Evolutionary conservation across 352 stramenopile genomes (phyloP).

Genomic region (Nothophytophthora sp.): DNA sequence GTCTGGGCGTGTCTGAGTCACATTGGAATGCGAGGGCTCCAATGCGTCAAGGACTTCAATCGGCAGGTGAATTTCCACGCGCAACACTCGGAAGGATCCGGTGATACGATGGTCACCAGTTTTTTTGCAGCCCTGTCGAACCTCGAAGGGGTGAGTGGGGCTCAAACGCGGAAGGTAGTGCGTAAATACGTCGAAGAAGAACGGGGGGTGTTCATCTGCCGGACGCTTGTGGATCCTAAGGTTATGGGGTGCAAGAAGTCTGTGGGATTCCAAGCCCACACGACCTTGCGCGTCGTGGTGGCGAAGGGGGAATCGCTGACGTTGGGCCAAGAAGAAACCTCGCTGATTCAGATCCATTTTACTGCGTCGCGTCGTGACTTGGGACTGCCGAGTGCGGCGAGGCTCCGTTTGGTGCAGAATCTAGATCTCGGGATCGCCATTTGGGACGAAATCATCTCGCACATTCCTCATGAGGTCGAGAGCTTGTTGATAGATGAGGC

Average conservation of each 20-base stretch:
- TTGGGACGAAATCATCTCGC: slow-evolving; percentile 19
- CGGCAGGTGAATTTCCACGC: neutral
- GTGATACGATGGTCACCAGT: neutral
- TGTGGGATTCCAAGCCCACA: neutral
- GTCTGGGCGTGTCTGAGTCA: neutral
- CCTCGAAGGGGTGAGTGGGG: neutral
- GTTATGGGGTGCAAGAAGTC: neutral
- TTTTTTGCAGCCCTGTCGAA: neutral
- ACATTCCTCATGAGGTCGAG: slow-evolving; percentile 24
- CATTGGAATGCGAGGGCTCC: neutral
- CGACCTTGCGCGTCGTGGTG: neutral
- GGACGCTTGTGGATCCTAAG: slow-evolving; percentile 2
- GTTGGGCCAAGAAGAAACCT: neutral
- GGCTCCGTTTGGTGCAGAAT: neutral
- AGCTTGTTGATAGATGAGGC: slow-evolving; percentile 22
- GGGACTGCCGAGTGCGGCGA: neutral
- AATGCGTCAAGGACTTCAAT: neutral
- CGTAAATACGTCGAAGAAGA: slow-evolving; percentile 10
- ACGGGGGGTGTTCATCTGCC: slow-evolving; percentile 7
- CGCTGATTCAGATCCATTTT: slow-evolving; percentile 21
- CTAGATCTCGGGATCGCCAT: slow-evolving; percentile 9
- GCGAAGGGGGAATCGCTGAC: neutral
- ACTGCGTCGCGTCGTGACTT: slow-evolving; percentile 9
- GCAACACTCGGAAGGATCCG: neutral
- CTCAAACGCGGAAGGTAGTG: neutral